Evolutionary conservation across 176 grass and related monocot genomes (phyloP).

Genomic region (Neostapfia colusana): DNA sequence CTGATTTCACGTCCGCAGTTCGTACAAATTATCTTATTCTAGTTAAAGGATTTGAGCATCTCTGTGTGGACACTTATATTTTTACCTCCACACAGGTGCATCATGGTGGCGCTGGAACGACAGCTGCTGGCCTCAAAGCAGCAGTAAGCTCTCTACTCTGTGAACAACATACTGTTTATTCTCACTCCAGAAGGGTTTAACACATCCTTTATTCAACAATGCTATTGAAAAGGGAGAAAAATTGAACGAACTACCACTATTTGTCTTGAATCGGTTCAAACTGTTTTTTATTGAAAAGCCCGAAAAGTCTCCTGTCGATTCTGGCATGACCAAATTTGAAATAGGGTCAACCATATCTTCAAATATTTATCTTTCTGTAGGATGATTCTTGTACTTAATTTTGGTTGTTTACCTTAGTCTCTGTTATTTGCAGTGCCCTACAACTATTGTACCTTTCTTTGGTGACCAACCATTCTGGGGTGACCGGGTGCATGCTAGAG

Average conservation of each 20-base stretch:
- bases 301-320: not conserved
- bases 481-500: slow-evolving; percentile 82
- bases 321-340: not conserved
- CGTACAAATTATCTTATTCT: not conserved
- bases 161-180: not conserved
- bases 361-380: not conserved
- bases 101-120: slow-evolving; percentile 98
- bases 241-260: not conserved
- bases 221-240: not conserved
- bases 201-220: slow-evolving; percentile 7
- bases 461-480: slow-evolving; percentile 98
- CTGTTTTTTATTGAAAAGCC: not conserved
- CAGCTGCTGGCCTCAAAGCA: slow-evolving; percentile 91
- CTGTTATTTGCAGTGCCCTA: slow-evolving; percentile 75
- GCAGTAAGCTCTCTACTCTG: slow-evolving; percentile 47
- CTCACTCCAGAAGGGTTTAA: not conserved
- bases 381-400: slow-evolving; percentile 26
- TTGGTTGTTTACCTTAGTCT: slow-evolving; percentile 8
- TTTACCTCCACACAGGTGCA: slow-evolving; percentile 61
- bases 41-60: not conserved
- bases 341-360: not conserved
- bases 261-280: not conserved
- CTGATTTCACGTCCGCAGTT: not conserved
- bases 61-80: not conserved
- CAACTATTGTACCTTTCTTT: slow-evolving; percentile 94